A percentile compares a stretch with the other conserved stretches of the same genome.
These are phyloP conservation scores for Cryptosporidium meleagridis DNA, from an alignment of 169 alveolate genomes.

Conservation along the genomic window DNA sequence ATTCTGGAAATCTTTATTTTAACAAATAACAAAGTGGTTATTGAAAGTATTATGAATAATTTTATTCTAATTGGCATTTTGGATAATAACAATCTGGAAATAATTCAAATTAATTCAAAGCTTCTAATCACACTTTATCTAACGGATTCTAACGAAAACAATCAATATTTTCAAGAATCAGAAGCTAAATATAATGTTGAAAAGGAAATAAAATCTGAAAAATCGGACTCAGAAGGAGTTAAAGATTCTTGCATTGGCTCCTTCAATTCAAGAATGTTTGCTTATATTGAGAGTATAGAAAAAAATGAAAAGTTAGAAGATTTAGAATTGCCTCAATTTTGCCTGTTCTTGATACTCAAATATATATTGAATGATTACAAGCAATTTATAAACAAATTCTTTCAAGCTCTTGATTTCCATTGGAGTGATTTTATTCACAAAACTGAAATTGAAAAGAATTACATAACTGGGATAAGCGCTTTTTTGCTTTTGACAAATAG, in stretches of 20 bases:
- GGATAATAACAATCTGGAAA: background rate
- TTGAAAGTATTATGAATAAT: constrained; percentile 25
- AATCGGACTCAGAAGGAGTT: background rate
- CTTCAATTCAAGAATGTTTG: background rate
- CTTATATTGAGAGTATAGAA: background rate
- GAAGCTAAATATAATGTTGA: background rate
- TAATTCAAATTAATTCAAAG: constrained; percentile 19
- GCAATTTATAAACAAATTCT: background rate
- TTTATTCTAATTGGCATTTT: constrained; percentile 10
- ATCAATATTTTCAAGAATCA: background rate
- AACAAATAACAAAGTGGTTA: constrained; percentile 10
- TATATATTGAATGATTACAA: background rate
- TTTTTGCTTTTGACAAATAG: background rate
- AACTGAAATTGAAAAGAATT: constrained; percentile 17
- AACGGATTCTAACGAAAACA: background rate
- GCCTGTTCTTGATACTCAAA: background rate
- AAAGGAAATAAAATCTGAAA: background rate
- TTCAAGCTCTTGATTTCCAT: background rate
- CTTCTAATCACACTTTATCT: constrained; percentile 25
- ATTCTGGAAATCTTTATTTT: constrained; percentile 25
- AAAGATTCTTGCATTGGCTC: background rate
- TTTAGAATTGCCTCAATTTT: background rate
- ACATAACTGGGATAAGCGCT: background rate
- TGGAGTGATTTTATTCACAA: background rate
- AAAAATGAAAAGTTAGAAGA: background rate